Conservation (phyloP, 371 early-diverging fungal species). For the Basidiobolus meristosporus region DNA sequence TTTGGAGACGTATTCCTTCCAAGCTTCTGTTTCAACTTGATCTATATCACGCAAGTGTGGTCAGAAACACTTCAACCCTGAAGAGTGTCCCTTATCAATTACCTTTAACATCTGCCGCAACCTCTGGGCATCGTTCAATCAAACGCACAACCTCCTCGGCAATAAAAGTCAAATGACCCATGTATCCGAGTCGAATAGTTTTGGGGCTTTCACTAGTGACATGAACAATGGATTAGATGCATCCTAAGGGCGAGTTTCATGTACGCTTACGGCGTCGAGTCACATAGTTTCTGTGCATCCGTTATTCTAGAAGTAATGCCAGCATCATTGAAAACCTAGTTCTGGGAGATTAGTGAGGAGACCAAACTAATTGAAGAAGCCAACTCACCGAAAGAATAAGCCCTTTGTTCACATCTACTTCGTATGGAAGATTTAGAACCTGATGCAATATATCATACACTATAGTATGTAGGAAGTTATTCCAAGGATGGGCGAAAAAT, state of each 20-base stretch:
- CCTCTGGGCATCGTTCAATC: constrained; percentile 43
- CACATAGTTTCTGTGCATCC: background rate
- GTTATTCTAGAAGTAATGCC: background rate
- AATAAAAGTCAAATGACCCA: constrained; percentile 93
- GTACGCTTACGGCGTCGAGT: too few species aligned
- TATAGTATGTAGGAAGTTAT: constrained; percentile 88
- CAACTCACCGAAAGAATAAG: constrained; percentile 39
- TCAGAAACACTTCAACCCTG: too few species aligned
- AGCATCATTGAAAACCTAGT: constrained; percentile 47
- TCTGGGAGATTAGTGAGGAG: constrained; percentile 57
- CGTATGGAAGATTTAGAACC: constrained; percentile 68
- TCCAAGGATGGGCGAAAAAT: constrained; percentile 79
- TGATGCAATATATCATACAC: constrained; percentile 92
- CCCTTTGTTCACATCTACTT: constrained; percentile 32
- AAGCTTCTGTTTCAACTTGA: constrained; percentile 21
- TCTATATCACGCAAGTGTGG: too few species aligned
- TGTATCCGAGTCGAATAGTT: constrained; percentile 84
- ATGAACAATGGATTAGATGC: too few species aligned
- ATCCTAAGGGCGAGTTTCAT: too few species aligned
- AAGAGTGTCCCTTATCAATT: constrained; percentile 2
- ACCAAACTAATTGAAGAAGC: constrained; percentile 59
- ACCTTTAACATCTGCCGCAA: constrained; percentile 24
- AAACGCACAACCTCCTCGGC: constrained; percentile 83
- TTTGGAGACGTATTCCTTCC: constrained; percentile 69
- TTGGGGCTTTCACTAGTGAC: constrained; percentile 49